Conservation (phyloP, 495 filamentous ascomycete species). For the Rhizodiscina lignyota region DNA sequence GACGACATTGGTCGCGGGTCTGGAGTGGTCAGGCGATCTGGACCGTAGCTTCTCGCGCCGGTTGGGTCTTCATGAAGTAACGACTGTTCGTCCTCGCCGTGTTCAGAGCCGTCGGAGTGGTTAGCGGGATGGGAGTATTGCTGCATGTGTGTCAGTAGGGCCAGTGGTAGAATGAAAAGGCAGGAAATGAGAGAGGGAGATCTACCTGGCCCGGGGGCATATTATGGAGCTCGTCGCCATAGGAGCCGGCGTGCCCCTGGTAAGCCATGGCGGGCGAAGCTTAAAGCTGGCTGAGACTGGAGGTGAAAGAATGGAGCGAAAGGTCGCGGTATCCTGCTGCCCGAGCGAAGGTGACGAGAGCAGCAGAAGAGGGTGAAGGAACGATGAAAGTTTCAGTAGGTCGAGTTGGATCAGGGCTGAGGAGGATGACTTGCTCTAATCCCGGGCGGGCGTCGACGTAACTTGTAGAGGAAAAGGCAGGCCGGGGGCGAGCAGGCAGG, state of each 20-base stretch:
- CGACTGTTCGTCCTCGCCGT: constrained; percentile 53
- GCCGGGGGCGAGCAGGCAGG: no score
- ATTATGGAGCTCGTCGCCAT: not conserved
- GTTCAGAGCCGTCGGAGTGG: constrained; percentile 41
- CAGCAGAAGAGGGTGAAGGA: not conserved
- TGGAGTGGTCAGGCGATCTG: constrained; percentile 27
- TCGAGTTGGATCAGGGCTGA: not conserved
- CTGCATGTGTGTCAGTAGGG: constrained; percentile 6
- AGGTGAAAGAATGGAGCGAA: not conserved
- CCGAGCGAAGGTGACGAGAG: not conserved
- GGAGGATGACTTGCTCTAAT: not conserved
- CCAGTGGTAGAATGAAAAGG: not conserved
- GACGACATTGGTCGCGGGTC: constrained; percentile 38
- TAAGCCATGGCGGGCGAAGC: constrained; percentile 12
- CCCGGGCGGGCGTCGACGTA: not conserved
- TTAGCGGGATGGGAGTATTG: constrained; percentile 36
- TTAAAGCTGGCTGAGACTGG: not conserved
- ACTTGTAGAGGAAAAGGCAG: no score
- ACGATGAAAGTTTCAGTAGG: no score
- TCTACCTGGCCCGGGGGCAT: not conserved
- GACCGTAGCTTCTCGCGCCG: constrained; percentile 29
- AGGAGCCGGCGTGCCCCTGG: constrained; percentile 12
- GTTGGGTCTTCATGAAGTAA: constrained; percentile 51
- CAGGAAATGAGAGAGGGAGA: not conserved
- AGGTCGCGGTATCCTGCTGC: not conserved